These are phyloP conservation scores for Solanum ossicruentum DNA, from an alignment of 257 asterid species.

Conservation along the genomic window DNA sequence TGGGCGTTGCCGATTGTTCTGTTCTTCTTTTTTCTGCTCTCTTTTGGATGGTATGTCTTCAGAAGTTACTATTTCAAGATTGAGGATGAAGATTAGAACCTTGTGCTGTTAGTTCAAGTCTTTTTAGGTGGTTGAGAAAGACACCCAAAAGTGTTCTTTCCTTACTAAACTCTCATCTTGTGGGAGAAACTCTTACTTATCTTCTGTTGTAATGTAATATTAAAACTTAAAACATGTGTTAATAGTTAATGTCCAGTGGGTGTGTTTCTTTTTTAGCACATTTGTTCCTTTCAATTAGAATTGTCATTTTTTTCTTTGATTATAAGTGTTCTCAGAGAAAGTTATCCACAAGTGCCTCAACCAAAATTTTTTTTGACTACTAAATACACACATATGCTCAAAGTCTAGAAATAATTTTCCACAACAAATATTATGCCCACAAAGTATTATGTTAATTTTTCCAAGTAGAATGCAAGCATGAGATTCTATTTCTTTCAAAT, in stretches of 20 bases:
- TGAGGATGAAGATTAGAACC: constrained; percentile 29
- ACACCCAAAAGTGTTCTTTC: not conserved
- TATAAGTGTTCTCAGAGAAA: no score
- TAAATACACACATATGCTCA: no score
- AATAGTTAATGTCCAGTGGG: not conserved
- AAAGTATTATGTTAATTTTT: not conserved
- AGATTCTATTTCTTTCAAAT: not conserved
- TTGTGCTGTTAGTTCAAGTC: not conserved
- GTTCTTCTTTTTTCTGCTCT: constrained; percentile 37
- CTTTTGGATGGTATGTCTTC: constrained; percentile 51
- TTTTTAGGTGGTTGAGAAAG: not conserved
- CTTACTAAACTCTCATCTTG: not conserved
- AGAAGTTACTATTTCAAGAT: constrained; percentile 32
- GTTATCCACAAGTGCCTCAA: no score
- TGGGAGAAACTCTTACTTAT: not conserved
- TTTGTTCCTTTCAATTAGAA: not conserved
- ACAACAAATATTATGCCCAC: not conserved
- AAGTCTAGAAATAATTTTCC: no score
- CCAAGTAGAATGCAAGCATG: not conserved
- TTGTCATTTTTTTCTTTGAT: no score
- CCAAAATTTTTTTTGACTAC: no score
- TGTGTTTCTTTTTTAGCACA: not conserved
- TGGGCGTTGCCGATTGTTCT: constrained; percentile 59
- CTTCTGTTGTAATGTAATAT: not conserved
- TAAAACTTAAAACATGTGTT: not conserved